These are phyloP conservation scores for Malassezia obtusa DNA, from an alignment of 1,284 basidiomycete species.

Conservation along the genomic window DNA sequence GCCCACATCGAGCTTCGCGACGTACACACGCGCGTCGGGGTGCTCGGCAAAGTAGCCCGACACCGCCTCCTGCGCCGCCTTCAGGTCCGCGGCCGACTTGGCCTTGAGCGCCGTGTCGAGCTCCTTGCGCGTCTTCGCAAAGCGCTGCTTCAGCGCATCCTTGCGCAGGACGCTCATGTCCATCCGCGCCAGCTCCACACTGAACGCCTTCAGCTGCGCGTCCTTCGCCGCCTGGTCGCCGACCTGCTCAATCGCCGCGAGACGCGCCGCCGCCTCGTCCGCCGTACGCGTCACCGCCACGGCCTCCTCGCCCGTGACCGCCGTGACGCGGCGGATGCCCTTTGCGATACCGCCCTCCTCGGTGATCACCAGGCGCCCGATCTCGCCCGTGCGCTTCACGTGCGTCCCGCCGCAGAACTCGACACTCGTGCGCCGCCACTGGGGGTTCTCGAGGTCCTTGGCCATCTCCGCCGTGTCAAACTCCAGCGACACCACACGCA, in stretches of 20 bases:
- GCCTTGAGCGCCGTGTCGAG: conserved; percentile 80
- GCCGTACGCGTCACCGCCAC: conserved; percentile 67
- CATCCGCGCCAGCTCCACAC: conserved; percentile 76
- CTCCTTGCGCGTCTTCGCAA: conserved; percentile 64
- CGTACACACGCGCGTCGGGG: conserved; percentile 60
- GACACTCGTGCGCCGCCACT: conserved; percentile 80
- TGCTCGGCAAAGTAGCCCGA: conserved; percentile 65
- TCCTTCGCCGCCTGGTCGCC: conserved; percentile 70
- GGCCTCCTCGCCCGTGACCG: conserved; percentile 89
- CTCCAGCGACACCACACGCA: conserved; percentile 83
- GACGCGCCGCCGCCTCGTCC: conserved; percentile 57
- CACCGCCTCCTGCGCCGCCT: conserved; percentile 66
- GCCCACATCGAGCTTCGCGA: conserved; percentile 57
- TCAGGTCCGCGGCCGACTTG: conserved; percentile 65
- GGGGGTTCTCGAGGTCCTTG: conserved; percentile 72
- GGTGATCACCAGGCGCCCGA: conserved; percentile 84
- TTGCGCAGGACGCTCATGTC: conserved; percentile 81
- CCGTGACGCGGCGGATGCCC: conserved; percentile 86
- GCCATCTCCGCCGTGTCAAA: conserved; percentile 76
- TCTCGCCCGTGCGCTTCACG: conserved; percentile 85
- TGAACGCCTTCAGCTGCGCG: conserved; percentile 67
- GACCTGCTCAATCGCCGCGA: conserved; percentile 60
- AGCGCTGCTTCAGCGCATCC: conserved; percentile 65
- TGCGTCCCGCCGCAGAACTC: conserved; percentile 99
- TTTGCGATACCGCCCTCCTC: conserved; percentile 97